These are phyloP conservation scores for Orbilia ellipsospora DNA, from an alignment of 2,329 filamentous ascomycete species.

Conservation along the genomic window DNA sequence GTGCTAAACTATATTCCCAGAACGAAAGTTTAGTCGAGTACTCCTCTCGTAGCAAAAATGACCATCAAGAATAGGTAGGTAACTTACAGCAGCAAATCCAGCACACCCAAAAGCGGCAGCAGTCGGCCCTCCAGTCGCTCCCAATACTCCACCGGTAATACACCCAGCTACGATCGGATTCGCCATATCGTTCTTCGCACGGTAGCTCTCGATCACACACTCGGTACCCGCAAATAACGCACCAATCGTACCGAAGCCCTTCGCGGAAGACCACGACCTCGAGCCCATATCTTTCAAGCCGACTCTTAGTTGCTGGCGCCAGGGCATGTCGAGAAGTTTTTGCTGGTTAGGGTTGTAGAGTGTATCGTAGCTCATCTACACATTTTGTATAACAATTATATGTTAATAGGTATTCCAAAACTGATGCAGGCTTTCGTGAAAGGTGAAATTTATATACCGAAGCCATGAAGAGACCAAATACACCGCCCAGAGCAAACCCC, in stretches of 20 bases:
- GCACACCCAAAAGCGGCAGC: constrained; percentile 87
- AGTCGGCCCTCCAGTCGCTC: constrained; percentile 86
- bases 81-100: constrained; percentile 78
- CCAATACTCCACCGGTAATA: constrained; percentile 88
- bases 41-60: not conserved
- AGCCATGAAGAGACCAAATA: constrained; percentile 98
- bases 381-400: not conserved
- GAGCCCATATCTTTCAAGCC: constrained; percentile 96
- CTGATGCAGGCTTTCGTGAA: constrained; percentile 7
- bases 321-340: constrained; percentile 74
- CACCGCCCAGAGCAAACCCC: constrained; percentile 91
- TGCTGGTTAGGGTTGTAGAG: constrained; percentile 62
- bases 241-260: constrained; percentile 95
- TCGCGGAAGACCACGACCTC: constrained; percentile 82
- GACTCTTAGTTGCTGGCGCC: constrained; percentile 81
- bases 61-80: constrained; percentile 60
- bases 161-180: constrained; percentile 92
- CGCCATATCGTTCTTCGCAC: constrained; percentile 90
- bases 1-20: constrained; percentile 56
- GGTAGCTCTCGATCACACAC: constrained; percentile 90
- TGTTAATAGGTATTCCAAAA: not conserved
- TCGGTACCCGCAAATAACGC: constrained; percentile 92
- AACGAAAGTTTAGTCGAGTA: not conserved
- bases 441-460: constrained; percentile 71
- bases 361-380: constrained; percentile 96